phyloP scores from a whole-genome alignment of 2,329 filamentous ascomycete genomes.

The Seiridium unicorne region DNA sequence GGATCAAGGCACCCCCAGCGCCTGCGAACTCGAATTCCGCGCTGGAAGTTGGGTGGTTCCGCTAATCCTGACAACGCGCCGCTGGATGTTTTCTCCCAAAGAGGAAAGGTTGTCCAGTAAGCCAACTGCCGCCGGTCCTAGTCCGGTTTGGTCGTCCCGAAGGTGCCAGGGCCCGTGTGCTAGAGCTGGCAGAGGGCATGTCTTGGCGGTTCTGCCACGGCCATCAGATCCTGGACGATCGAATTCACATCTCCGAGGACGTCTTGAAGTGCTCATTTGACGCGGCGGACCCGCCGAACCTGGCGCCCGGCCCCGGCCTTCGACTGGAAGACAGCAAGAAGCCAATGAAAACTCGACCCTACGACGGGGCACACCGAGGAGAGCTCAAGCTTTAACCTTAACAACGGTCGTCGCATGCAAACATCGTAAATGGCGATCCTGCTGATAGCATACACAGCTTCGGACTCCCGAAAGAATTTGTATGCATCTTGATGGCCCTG shows the following conservation, averaged over 20 bases:
- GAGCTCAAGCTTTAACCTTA: too few relatives aligned
- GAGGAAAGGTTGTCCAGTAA: background rate
- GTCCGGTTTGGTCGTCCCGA: background rate
- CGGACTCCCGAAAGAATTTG: too few relatives aligned
- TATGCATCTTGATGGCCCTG: too few relatives aligned
- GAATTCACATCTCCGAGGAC: constrained; percentile 26
- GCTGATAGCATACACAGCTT: too few relatives aligned
- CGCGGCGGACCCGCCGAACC: background rate
- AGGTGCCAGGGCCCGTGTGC: background rate
- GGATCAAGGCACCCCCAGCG: too few relatives aligned
- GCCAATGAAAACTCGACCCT: constrained; percentile 5
- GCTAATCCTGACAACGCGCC: background rate
- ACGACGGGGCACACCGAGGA: constrained; percentile 12
- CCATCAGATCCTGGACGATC: constrained; percentile 12
- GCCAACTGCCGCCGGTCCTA: background rate
- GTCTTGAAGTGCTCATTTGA: constrained; percentile 3
- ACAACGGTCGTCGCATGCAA: too few relatives aligned
- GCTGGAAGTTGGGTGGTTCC: background rate
- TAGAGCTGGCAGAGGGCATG: background rate
- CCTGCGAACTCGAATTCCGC: background rate
- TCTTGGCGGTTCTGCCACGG: constrained; percentile 10
- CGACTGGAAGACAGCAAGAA: background rate
- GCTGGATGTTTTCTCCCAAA: constrained; percentile 1
- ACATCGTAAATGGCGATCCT: too few relatives aligned
- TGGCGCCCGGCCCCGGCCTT: background rate